Conservation (phyloP, 805 yeast species). For the Saccharomycopsis selenospora region DNA sequence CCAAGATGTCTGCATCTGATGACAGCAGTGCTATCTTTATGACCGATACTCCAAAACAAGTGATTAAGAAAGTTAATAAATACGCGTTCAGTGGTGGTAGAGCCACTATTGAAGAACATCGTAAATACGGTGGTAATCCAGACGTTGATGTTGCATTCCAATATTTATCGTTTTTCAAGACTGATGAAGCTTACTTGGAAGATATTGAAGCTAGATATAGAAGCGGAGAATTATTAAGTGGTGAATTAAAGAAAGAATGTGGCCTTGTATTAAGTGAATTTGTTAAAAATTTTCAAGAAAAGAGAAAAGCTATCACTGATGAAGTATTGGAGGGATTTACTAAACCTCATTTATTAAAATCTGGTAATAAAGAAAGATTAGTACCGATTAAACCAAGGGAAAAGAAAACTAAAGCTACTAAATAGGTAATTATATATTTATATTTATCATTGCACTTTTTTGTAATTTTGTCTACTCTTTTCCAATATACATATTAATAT, state of each 20-base stretch:
- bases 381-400: slow-evolving; percentile 59
- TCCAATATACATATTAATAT: too few relatives aligned
- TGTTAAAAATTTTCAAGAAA: slow-evolving; percentile 75
- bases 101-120: slow-evolving; percentile 82
- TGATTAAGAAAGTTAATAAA: slow-evolving; percentile 90
- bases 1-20: slow-evolving; percentile 95
- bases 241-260: slow-evolving; percentile 88
- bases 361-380: slow-evolving; percentile 66
- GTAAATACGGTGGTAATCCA: slow-evolving; percentile 85
- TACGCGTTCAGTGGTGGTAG: slow-evolving; percentile 95
- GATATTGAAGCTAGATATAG: slow-evolving; percentile 57
- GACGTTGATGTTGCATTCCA: slow-evolving; percentile 95
- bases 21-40: slow-evolving; percentile 86
- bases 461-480: too few relatives aligned
- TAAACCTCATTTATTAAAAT: slow-evolving; percentile 75
- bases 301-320: slow-evolving; percentile 60
- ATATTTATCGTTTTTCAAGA: slow-evolving; percentile 80
- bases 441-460: too few relatives aligned
- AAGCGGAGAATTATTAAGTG: slow-evolving; percentile 77
- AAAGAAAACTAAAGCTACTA: slow-evolving; percentile 30
- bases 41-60: slow-evolving; percentile 90
- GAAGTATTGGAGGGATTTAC: slow-evolving; percentile 59
- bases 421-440: neutral
- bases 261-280: slow-evolving; percentile 73
- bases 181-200: slow-evolving; percentile 76